A percentile compares a stretch with the other conserved stretches of the same genome.
Conservation (phyloP, 345 rosid species). For the Dovyalis caffra region DNA sequence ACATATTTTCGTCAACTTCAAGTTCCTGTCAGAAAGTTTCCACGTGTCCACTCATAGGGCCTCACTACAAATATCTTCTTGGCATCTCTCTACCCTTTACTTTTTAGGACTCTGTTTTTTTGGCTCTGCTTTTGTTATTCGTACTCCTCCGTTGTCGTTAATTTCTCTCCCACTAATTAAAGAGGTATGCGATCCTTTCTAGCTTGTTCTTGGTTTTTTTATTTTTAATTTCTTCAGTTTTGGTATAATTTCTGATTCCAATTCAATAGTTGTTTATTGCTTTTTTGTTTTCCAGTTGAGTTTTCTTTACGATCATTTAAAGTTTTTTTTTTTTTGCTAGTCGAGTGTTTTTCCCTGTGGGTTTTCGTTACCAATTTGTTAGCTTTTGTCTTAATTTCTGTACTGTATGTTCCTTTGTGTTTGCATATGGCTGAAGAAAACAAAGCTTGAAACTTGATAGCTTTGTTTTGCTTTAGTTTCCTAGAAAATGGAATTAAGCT, state of each 20-base stretch:
- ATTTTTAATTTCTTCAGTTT: background rate
- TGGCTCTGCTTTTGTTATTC: background rate
- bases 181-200: constrained; percentile 22
- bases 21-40: background rate
- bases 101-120: background rate
- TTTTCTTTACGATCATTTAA: background rate
- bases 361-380: background rate
- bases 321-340: background rate
- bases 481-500: background rate
- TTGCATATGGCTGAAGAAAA: background rate
- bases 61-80: constrained; percentile 24
- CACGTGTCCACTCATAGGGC: constrained; percentile 20
- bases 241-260: background rate
- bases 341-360: background rate
- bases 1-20: constrained; percentile 13
- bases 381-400: background rate
- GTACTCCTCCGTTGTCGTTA: background rate
- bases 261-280: background rate
- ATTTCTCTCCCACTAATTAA: constrained; percentile 3
- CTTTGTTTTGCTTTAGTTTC: background rate
- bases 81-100: constrained; percentile 9
- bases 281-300: background rate
- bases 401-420: background rate
- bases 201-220: background rate
- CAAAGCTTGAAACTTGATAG: background rate